Evolutionary conservation across 352 stramenopile genomes (phyloP), one percentile per base, ranked within the genome.

Genomic region (Pythium graminicola): DNA sequence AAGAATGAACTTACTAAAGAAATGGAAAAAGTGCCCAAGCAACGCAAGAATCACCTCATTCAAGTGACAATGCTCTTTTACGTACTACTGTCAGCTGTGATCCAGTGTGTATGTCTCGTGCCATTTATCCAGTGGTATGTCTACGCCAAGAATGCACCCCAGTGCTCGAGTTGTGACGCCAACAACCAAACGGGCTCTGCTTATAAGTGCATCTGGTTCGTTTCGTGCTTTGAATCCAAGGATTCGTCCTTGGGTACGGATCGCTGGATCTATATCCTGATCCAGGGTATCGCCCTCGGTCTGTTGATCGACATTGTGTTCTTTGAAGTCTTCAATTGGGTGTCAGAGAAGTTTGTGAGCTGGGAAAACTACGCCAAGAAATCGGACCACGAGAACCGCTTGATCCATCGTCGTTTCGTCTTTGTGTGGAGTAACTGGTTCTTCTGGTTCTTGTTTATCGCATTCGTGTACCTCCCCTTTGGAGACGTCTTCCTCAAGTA

Each of bases 401-500:
- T 93, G 26, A 92, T 93, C 29, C 84, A 92, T 41, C 81, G 85
- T 16, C 81, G 79, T 31, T 95, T 95, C 48, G 79, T 95, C 8
- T 95, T 95, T 45, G 82, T 93, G 29, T 95, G 85, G 85, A 92
- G 82, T 61, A 95, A 95, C 65, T 93, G 85, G 85, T 95, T 95
- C 63, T 93, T 93, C 52, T 95, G 85, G 85, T 95, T 93, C 50
- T 58, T 95, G 3, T 93, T 93, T 45, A 70, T 95, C 17, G 86
- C 85, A 22, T 95, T 95, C 50, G 78, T 95, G n/a, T 95, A 95
- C 62, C 33, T 95, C 50, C 85, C 85, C 22, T 95, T 93, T 57
- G 85, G 85, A 7, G 73, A 80, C 29, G 48, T 62, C 17, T 88
- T 93, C 29, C 40, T 93, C 22, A 49, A 60, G 35, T 70, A 85